Evolutionary conservation across 1,284 basidiomycete genomes (phyloP).

Genomic region (Puccinia coronata): DNA sequence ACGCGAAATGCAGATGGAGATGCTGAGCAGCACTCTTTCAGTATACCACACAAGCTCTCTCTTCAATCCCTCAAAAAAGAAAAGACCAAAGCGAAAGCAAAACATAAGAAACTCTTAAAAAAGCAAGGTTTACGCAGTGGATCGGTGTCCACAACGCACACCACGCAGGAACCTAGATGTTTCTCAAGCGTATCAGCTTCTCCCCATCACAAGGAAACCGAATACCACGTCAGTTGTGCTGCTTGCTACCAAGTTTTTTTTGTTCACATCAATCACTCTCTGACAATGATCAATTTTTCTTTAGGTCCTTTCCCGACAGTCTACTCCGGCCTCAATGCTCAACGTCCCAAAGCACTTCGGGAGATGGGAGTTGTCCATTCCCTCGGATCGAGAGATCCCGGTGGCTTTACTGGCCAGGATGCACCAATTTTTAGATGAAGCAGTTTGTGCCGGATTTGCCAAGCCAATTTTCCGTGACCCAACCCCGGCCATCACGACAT

Average conservation of each 20-base stretch:
- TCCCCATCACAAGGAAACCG: not conserved
- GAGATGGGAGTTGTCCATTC: slow-evolving; percentile 28
- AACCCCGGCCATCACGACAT: not conserved
- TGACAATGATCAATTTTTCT: not conserved
- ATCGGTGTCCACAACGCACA: slow-evolving; percentile 7
- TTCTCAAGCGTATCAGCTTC: slow-evolving; percentile 17
- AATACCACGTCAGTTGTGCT: not conserved
- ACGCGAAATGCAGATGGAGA: not conserved
- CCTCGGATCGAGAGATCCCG: slow-evolving; percentile 4
- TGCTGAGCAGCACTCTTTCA: not conserved
- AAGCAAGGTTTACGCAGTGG: slow-evolving; percentile 6
- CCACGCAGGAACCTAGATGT: not conserved
- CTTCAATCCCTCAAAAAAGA: not conserved
- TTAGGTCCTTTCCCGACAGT: slow-evolving; percentile 4
- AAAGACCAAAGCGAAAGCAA: not conserved
- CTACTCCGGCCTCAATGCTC: slow-evolving; percentile 1
- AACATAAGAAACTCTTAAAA: slow-evolving; percentile 9
- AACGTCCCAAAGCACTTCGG: slow-evolving; percentile 22
- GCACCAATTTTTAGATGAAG: slow-evolving; percentile 32
- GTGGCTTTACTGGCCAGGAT: slow-evolving; percentile 10
- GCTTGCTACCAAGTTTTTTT: too few species aligned
- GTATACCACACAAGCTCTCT: not conserved
- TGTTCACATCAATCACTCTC: not conserved
- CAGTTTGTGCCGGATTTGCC: slow-evolving; percentile 32
- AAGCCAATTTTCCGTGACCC: slow-evolving; percentile 22